Conservation (phyloP, 208 protist species). For the Endotrypanum monterogeii region DNA sequence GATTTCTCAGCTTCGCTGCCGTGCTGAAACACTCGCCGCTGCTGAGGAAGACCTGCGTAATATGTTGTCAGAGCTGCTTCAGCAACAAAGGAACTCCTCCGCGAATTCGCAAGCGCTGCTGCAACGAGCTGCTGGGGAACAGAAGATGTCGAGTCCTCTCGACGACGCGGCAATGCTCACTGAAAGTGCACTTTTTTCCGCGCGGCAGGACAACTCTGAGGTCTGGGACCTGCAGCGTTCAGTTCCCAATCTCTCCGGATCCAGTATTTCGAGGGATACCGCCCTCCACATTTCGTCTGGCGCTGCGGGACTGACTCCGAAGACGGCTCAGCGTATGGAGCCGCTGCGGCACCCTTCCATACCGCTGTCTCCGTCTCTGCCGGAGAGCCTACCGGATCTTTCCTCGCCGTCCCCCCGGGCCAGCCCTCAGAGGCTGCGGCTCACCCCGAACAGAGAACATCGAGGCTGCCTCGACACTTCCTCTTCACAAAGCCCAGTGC, state of each 20-base stretch:
- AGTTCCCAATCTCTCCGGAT: too few relatives aligned
- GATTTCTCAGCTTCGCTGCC: slow-evolving; percentile 1
- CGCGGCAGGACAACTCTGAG: too few relatives aligned
- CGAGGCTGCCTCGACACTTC: not conserved
- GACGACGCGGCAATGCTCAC: too few relatives aligned
- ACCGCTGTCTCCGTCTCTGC: too few relatives aligned
- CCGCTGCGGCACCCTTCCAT: too few relatives aligned
- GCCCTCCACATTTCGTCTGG: too few relatives aligned
- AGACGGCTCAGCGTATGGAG: too few relatives aligned
- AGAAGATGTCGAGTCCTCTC: not conserved
- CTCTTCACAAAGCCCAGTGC: not conserved
- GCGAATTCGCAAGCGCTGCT: not conserved
- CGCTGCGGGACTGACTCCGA: too few relatives aligned
- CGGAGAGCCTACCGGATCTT: not conserved
- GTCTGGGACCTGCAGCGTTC: too few relatives aligned
- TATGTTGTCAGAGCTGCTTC: not conserved
- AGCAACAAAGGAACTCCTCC: not conserved
- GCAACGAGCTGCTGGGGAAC: not conserved
- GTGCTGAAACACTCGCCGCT: slow-evolving; percentile 2
- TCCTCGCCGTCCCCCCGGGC: not conserved
- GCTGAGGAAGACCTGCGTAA: slow-evolving; percentile 12
- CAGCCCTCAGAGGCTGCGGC: too few relatives aligned
- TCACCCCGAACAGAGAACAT: not conserved
- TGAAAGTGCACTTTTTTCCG: too few relatives aligned
- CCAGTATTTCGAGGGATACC: too few relatives aligned